A percentile compares a stretch with the other conserved stretches of the same genome.
Evolutionary conservation across 2,329 filamentous ascomycete species (phyloP).

Genomic region (Mollisia scopiformis): DNA sequence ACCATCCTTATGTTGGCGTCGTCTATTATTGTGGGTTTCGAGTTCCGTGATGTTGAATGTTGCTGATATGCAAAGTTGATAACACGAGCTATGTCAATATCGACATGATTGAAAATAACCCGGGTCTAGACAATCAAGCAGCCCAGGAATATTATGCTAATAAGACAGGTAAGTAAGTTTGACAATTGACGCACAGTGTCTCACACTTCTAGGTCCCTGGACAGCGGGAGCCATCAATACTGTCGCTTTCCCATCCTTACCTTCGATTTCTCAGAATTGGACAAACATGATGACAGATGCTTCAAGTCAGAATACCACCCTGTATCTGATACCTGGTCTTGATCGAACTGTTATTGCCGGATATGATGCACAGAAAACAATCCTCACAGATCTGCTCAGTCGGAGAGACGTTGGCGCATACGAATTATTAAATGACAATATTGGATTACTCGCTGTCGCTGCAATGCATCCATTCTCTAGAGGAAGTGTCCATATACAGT

Average conservation of each 20-base stretch:
- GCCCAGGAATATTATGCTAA: constrained; percentile 29
- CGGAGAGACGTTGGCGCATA: constrained; percentile 27
- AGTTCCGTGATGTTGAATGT: too few relatives aligned
- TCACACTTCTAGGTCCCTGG: constrained; percentile 25
- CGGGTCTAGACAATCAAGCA: constrained; percentile 17
- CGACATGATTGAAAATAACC: constrained; percentile 22
- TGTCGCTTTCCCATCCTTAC: constrained; percentile 31
- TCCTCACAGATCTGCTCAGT: constrained; percentile 22
- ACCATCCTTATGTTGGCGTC: constrained; percentile 45
- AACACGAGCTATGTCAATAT: constrained; percentile 28
- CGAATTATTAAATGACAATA: constrained; percentile 30
- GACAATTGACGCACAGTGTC: not conserved
- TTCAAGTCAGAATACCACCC: constrained; percentile 18
- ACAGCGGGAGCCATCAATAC: constrained; percentile 33
- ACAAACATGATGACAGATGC: constrained; percentile 24
- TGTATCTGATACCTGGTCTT: constrained; percentile 23
- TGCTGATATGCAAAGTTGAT: constrained; percentile 22
- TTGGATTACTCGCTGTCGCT: constrained; percentile 28
- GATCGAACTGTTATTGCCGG: constrained; percentile 28
- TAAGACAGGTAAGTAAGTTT: not conserved
- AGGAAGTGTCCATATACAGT: constrained; percentile 58
- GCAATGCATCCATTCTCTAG: constrained; percentile 58
- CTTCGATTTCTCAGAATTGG: constrained; percentile 24
- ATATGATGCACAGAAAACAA: constrained; percentile 25
- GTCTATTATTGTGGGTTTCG: constrained; percentile 28